These are phyloP conservation scores for Phialophora chinensis DNA, from an alignment of 2,329 filamentous ascomycete genomes.

Conservation along the genomic window DNA sequence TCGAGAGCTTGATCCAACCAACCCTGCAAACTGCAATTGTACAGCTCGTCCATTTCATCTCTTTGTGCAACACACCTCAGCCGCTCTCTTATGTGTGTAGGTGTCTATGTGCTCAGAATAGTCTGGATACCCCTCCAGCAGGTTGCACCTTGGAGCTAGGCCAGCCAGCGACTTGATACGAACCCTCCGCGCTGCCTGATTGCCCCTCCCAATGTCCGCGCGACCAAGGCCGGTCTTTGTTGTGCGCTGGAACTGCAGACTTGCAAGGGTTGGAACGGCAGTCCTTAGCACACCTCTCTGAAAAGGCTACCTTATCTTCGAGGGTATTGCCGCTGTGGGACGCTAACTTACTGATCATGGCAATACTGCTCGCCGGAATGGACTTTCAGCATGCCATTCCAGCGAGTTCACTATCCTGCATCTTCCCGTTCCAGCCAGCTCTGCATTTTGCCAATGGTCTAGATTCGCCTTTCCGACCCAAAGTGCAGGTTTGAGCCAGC, in stretches of 20 bases:
- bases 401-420: neutral
- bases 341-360: neutral
- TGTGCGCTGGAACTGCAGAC: neutral
- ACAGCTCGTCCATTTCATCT: neutral
- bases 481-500: constrained; percentile 15
- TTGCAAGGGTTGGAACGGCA: neutral
- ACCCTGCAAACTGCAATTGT: neutral
- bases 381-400: neutral
- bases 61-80: neutral
- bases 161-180: neutral
- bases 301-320: neutral
- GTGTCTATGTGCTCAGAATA: neutral
- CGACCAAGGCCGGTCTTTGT: neutral
- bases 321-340: neutral
- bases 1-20: neutral
- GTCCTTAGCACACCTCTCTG: neutral
- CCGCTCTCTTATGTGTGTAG: neutral
- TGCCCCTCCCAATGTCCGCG: neutral
- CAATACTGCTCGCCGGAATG: neutral
- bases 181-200: neutral
- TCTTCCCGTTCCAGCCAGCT: neutral
- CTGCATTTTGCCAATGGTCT: neutral
- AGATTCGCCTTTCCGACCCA: neutral
- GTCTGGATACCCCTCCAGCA: neutral
- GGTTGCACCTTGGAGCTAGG: neutral